A percentile compares a stretch with the other conserved stretches of the same genome.
These are phyloP conservation scores for Nemania abortiva DNA, from an alignment of 2,329 filamentous ascomycete genomes.

Conservation along the genomic window DNA sequence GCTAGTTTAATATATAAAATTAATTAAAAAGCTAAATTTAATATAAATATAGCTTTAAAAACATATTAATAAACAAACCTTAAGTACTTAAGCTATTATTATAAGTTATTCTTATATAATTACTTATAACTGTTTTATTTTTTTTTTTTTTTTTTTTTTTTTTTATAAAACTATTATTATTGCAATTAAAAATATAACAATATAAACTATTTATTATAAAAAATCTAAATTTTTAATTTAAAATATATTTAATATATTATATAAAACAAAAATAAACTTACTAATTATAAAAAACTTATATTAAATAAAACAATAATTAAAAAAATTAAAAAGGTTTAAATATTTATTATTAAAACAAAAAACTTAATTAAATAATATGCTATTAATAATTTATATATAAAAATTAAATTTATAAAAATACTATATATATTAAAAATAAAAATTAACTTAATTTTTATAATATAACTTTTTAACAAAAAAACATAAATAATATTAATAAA, in stretches of 20 bases:
- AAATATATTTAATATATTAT: constrained; percentile 14
- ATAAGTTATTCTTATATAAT: not conserved
- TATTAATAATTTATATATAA: not conserved
- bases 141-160: not conserved
- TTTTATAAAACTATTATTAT: not conserved
- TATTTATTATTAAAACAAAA: constrained; percentile 5
- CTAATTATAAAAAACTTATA: too few species aligned
- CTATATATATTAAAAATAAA: constrained; percentile 12
- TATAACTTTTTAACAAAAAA: constrained; percentile 14
- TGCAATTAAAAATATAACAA: constrained; percentile 1
- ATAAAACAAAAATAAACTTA: too few species aligned
- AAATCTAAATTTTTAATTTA: constrained; percentile 10
- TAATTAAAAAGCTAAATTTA: not conserved
- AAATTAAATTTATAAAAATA: constrained; percentile 4
- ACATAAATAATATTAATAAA: constrained; percentile 2
- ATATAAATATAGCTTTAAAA: not conserved
- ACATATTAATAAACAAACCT: too few species aligned
- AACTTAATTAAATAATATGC: not conserved
- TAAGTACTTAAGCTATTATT: too few species aligned
- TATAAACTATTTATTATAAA: constrained; percentile 7
- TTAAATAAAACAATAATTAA: constrained; percentile 10
- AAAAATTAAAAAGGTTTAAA: constrained; percentile 6
- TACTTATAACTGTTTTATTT: too few species aligned
- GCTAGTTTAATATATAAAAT: too few species aligned
- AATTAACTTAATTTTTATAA: constrained; percentile 10